A percentile compares a stretch with the other conserved stretches of the same genome.
Conservation (phyloP, 352 stramenopile genomes). For the Achlya hypogyna region DNA sequence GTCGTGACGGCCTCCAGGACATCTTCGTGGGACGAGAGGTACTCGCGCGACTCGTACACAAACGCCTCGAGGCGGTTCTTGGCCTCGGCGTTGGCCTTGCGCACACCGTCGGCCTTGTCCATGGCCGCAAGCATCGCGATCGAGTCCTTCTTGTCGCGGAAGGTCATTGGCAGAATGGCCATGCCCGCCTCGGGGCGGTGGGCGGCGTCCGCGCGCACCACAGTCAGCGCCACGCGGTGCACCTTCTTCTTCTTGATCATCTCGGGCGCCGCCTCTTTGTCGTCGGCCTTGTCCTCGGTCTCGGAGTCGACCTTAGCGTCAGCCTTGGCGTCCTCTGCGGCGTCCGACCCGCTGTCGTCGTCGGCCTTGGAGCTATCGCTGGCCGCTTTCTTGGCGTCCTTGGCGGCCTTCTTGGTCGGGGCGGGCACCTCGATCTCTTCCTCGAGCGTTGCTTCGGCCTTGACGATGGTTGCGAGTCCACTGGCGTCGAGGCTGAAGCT, state of each 20-base stretch:
- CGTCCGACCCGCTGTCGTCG: slow-evolving; percentile 26
- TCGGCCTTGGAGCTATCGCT: slow-evolving; percentile 34
- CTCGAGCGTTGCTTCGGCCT: slow-evolving; percentile 89
- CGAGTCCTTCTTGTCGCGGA: slow-evolving; percentile 50
- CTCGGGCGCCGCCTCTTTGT: slow-evolving; percentile 35
- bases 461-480: slow-evolving; percentile 85
- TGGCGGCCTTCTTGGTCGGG: slow-evolving; percentile 19
- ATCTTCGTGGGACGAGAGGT: slow-evolving; percentile 64
- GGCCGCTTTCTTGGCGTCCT: slow-evolving; percentile 38
- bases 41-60: slow-evolving; percentile 90
- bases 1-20: slow-evolving; percentile 66
- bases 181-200: slow-evolving; percentile 24
- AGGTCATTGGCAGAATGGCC: slow-evolving; percentile 57
- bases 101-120: slow-evolving; percentile 57
- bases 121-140: slow-evolving; percentile 58
- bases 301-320: slow-evolving; percentile 23
- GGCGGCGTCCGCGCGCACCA: slow-evolving; percentile 27
- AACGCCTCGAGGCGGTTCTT: slow-evolving; percentile 91
- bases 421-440: slow-evolving; percentile 60
- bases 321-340: slow-evolving; percentile 28
- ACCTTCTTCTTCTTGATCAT: slow-evolving; percentile 87
- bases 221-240: slow-evolving; percentile 63
- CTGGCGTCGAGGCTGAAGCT: slow-evolving; percentile 91
- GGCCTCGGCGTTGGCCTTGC: slow-evolving; percentile 59
- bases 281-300: slow-evolving; percentile 33